Base-by-base conservation (phyloP, 2,329 filamentous ascomycete species). In the Corniculantispora saksenae region DNA sequence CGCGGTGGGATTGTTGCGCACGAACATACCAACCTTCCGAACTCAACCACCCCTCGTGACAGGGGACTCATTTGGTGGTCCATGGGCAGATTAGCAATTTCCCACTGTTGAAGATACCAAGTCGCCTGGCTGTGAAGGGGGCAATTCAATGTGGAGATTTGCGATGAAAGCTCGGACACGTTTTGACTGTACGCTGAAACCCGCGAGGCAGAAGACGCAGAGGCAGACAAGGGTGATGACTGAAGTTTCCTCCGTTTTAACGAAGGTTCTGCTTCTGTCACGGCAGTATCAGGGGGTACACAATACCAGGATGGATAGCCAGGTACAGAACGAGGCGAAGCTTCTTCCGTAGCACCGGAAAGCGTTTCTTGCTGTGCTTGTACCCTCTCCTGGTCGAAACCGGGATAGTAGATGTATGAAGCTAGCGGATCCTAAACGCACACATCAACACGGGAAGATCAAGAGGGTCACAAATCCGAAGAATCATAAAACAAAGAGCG, bases 371-470 rank as follows among this genome's bases (percentile, higher is more conserved):
- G 40, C 10, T 25, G 53, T 27, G 29, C 32, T 2, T 50, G 50
- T 1, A 13, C 29, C 13, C 29, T 17, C 21, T 57, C 61, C 32
- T 32, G 43, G 25, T 50, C 27, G 23, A 29, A 57, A 8, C 29
- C 61, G 32, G 54, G 32, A 21, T 27, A 17, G n/a, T 13, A 17
- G 29, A 50, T 35, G 45, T 57, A 57, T 50, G 54, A 57, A 32
- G 25, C 38, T 40, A 27, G 45, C 53, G 61, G 61, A 43, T 63
- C 61, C 61, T 63, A 63, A 40, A 51, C 53, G n/a, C n/a, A 40
- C 25, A 21, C 21, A 63, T 63, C 45, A 63, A 63, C 53, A 63
- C 53, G 53, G 61, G 61, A 57, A 57, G 27, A 21, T 19, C 29
- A 47, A 32, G 9, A 25, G 21, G 25, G 8, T 15, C 9, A 45